Base-by-base conservation (phyloP, 2,329 filamentous ascomycete genomes). In the Curvularia eragrostidis region DNA sequence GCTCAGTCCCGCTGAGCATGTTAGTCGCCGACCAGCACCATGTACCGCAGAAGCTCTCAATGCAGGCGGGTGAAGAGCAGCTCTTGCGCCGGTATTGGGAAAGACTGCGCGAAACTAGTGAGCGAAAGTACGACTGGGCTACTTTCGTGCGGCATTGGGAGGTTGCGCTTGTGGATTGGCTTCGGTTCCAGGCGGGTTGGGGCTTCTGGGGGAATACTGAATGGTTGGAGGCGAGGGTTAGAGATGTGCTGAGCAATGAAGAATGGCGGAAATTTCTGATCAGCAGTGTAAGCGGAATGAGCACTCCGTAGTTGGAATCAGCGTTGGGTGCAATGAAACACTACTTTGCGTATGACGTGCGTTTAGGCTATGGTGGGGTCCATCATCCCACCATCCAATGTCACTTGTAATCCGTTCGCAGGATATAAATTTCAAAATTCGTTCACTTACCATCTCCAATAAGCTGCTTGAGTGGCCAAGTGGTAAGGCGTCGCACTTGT, bases 141-240 rank as follows among this genome's bases (percentile, higher is more conserved):
- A 67, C 75, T 0, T 84, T 90, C 15, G 68, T 82, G 5, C 73
- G 82, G 19, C 87, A 90, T 63, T 90, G 87, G 87, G 86, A 90
- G 70, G 83, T 82, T 3, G 87, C 88, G 0, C 71, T 90, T 3
- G 86, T 90, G 0, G 88, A 90, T 66, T 90, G 88, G 88, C 81
- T 87, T 30, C 61, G 77, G 3, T 79, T 79, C 39, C 77, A 79
- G 49, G 76, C 75, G 2, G 74, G 75, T 21, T 76, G 73, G 73
- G 73, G 73, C 1, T 75, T 76, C 36, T 76, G 73, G 73, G 73
- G 73, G 0, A 74, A 76, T 19, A 75, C 71, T 0, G 67, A 71
- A 41, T 76, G 73, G 73, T 54, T 76, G 19, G 73, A 75, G 34
- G 71, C 72, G 42, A 63, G 73, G 15, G 73, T 70, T 1, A 55